Evolutionary conservation across 306 rosid genomes (phyloP).

Genomic region (Canavalia gladiata): DNA sequence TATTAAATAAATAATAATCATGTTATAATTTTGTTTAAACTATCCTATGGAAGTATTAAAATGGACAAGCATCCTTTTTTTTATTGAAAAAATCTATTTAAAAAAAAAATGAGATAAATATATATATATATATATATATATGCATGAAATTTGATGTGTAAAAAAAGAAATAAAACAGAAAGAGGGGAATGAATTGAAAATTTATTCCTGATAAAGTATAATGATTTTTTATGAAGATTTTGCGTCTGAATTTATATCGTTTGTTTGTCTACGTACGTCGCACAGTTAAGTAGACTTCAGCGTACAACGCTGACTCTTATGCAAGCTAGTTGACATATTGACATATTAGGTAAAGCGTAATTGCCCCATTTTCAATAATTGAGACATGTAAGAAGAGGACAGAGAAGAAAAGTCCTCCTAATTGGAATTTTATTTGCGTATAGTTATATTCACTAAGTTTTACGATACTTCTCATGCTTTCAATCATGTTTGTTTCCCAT

Average conservation of each 20-base stretch:
- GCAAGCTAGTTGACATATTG: neutral
- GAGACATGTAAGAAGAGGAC: neutral
- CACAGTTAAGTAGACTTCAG: neutral
- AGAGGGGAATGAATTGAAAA: no score
- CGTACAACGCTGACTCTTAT: neutral
- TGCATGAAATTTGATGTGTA: no score
- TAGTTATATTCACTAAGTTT: neutral
- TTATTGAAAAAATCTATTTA: no score
- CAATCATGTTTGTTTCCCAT: no score
- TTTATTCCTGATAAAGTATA: neutral
- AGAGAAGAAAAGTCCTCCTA: neutral
- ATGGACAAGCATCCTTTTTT: no score
- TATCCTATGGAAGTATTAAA: no score
- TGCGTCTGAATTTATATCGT: neutral
- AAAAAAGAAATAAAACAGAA: no score
- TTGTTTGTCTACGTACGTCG: neutral
- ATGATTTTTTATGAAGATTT: neutral
- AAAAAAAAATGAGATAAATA: no score
- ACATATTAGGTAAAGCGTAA: neutral
- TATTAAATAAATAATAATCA: no score
- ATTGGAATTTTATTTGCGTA: neutral
- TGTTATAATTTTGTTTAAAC: no score
- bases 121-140: no score
- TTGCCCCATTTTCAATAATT: conserved; percentile 14
- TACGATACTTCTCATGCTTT: neutral